Conservation (phyloP, 257 asterid species). For the Solanum ahanhuiri region DNA sequence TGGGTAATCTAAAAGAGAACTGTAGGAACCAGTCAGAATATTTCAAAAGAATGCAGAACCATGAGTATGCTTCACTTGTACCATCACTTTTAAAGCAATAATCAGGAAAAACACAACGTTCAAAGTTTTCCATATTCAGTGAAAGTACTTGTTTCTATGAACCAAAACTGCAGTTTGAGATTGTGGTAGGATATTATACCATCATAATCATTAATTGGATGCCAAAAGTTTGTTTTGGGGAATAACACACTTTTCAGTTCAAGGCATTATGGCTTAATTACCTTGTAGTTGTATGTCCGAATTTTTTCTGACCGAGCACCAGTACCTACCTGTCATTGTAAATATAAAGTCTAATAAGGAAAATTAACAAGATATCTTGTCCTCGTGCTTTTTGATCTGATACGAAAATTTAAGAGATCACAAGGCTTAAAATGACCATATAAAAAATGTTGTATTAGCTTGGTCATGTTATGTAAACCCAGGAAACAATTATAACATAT, state of each 20-base stretch:
- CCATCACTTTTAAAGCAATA: not conserved
- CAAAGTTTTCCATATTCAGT: not conserved
- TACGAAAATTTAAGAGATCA: not conserved
- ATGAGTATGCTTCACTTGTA: not conserved
- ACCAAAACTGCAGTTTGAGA: not conserved
- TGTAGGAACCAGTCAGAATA: not conserved
- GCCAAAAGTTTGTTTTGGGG: not conserved
- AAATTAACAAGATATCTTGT: not conserved
- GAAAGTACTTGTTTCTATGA: not conserved
- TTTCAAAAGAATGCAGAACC: not conserved
- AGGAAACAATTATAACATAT: not conserved
- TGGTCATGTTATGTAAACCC: not conserved
- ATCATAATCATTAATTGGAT: not conserved
- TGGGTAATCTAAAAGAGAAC: not conserved
- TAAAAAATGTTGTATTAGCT: not conserved
- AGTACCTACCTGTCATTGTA: conserved; percentile 74
- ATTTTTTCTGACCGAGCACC: conserved; percentile 98
- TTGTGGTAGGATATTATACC: not conserved
- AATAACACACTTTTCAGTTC: not conserved
- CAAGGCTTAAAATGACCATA: not conserved
- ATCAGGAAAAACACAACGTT: not conserved
- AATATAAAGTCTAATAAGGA: conserved; percentile 13
- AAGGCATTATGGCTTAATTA: conserved; percentile 11
- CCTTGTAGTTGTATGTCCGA: conserved; percentile 96
- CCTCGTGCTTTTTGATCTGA: not conserved